Evolutionary conservation across 805 yeast genomes (phyloP).

Genomic region (Saccharomyces mikatae): DNA sequence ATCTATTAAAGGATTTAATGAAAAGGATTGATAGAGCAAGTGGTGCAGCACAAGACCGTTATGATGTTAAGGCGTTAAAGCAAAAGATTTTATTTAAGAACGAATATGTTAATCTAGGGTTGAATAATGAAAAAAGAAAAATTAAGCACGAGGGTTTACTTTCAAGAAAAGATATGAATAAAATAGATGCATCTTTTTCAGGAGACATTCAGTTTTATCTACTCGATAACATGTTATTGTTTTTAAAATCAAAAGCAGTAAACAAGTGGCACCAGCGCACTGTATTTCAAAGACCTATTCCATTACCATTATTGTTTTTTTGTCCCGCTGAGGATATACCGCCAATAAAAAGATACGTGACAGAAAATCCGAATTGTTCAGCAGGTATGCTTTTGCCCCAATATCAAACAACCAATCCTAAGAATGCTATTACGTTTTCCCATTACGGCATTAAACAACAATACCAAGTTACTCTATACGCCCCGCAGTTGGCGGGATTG

Average conservation of each 20-base stretch:
- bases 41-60: conserved; percentile 85
- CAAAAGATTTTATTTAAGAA: conserved; percentile 74
- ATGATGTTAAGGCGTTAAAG: conserved; percentile 72
- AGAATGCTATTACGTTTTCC: conserved; percentile 19
- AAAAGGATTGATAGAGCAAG: conserved; percentile 65
- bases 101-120: conserved; percentile 72
- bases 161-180: conserved; percentile 19
- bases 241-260: conserved; percentile 76
- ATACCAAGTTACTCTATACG: conserved; percentile 33
- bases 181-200: conserved; percentile 13
- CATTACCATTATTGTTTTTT: conserved; percentile 62
- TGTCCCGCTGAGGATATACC: conserved; percentile 73
- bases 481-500: conserved; percentile 44
- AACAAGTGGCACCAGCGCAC: conserved; percentile 82
- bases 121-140: conserved; percentile 68
- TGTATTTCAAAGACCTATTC: conserved; percentile 80
- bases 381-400: conserved; percentile 17
- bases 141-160: conserved; percentile 35
- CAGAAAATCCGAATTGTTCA: conserved; percentile 17
- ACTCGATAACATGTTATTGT: conserved; percentile 75
- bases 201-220: conserved; percentile 76
- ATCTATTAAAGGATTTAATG: conserved; percentile 62
- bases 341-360: conserved; percentile 38
- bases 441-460: conserved; percentile 28
- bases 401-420: conserved; percentile 10